Conservation (phyloP, 2,329 filamentous ascomycete species). For the Hortaea werneckii region DNA sequence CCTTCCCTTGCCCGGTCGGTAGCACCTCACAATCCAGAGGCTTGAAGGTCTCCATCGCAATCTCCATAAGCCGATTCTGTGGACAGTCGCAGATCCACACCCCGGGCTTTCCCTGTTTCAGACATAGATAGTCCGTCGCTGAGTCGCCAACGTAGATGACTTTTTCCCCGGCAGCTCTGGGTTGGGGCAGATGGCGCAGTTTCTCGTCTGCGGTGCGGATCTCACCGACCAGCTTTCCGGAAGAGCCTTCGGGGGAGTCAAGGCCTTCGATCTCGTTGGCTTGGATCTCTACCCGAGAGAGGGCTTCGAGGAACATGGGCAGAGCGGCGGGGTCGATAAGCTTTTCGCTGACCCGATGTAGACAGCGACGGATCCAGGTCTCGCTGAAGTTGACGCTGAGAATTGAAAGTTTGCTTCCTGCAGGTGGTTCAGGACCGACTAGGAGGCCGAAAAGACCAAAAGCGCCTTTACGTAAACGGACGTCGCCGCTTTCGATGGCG, state of each 20-base stretch:
- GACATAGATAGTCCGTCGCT: constrained; percentile 37
- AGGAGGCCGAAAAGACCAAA: constrained; percentile 21
- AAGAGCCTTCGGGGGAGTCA: constrained; percentile 13
- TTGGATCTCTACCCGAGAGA: constrained; percentile 13
- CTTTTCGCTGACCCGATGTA: not conserved
- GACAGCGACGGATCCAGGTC: constrained; percentile 27
- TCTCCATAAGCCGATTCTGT: constrained; percentile 5
- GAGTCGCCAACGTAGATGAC: constrained; percentile 39
- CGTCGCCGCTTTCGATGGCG: constrained; percentile 21
- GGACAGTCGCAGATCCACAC: constrained; percentile 27
- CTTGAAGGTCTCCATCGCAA: constrained; percentile 12
- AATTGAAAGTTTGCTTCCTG: constrained; percentile 21
- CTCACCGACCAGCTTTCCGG: constrained; percentile 19
- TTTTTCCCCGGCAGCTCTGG: not conserved
- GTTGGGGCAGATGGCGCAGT: constrained; percentile 6
- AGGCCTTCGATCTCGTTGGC: constrained; percentile 29
- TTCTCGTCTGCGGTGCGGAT: constrained; percentile 35
- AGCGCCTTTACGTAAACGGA: constrained; percentile 31
- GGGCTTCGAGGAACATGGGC: constrained; percentile 3
- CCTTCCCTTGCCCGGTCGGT: not conserved
- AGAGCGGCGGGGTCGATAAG: not conserved
- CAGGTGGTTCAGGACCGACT: not conserved
- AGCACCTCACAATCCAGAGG: constrained; percentile 8
- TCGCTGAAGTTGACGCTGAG: constrained; percentile 41
- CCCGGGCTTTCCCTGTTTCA: constrained; percentile 36